Evolutionary conservation across 2,329 filamentous ascomycete species (phyloP), one percentile per base, ranked within the genome.

Genomic region (Dactylellina drechsleri): DNA sequence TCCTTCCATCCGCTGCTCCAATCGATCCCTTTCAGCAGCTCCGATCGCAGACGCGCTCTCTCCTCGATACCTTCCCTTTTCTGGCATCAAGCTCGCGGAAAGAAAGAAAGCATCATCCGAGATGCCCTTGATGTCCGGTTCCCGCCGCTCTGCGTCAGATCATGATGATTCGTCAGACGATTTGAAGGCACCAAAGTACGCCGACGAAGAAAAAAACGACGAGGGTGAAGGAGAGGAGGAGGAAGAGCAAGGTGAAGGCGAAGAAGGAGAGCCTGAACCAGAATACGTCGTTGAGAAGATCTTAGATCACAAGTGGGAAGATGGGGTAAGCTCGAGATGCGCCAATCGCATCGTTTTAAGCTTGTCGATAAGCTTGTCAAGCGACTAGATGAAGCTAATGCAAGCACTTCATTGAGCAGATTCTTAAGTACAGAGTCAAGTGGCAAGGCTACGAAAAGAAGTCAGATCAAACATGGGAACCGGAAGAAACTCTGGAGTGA

Each of bases 381-480:
- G 8, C 10, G 4, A 28, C 18, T 23, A 23, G 16, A 2, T 23
- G 47, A 47, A 36, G 31, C 43, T 18, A 47, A 47, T 47, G 7
- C 5, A 36, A 36, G 31, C 31, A 36, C 31, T 36, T 8, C 16
- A 52, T 52, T 8, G 43, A 54, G 20, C 40, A 76, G 72, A 18
- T 68, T 16, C 50, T 76, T 8, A 70, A 70, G 45, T 76, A 68
- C 40, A 68, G 62, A 60, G 90, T 95, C 41, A 93, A 94, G 79
- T 95, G 92, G 92, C 87, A 91, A 77, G 91, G 91, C 2, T 95
- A 90, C 76, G 87, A 91, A 0, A 86, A 89, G 76, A 88, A 89
- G 76, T 81, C 83, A 0, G 92, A 95, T 77, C 82, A 87, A 79
- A 95, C 92, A 0, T 94, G 91, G 91, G 92, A 95, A 80, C 89